phyloP scores from a whole-genome alignment of 2,329 filamentous ascomycete genomes.

The Trichoderma arundinaceum region DNA sequence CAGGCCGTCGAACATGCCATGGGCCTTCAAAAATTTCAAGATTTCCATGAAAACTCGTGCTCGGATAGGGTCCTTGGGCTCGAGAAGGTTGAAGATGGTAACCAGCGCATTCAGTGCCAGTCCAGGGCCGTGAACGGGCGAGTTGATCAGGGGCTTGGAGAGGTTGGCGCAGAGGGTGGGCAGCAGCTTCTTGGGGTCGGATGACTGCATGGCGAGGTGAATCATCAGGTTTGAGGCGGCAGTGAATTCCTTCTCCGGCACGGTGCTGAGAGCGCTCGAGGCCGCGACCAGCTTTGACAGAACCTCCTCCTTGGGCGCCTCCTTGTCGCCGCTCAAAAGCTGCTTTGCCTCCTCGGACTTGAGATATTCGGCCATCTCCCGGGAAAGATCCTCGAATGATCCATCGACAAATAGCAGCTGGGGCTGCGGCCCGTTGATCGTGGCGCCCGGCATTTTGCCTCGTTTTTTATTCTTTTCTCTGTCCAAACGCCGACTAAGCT shows the following conservation, averaged over 20 bases:
- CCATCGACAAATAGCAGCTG: constrained; percentile 83
- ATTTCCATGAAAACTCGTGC: constrained; percentile 92
- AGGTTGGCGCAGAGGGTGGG: constrained; percentile 89
- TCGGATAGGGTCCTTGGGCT: constrained; percentile 75
- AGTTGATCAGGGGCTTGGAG: constrained; percentile 82
- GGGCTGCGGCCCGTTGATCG: constrained; percentile 55
- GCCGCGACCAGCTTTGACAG: constrained; percentile 88
- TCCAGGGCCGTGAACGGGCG: constrained; percentile 81
- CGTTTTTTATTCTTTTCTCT: constrained; percentile 17
- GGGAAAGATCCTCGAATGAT: constrained; percentile 87
- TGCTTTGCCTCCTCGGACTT: constrained; percentile 80
- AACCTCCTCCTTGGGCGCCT: constrained; percentile 74
- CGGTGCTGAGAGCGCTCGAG: constrained; percentile 76
- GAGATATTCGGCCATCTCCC: constrained; percentile 94
- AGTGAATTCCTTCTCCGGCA: constrained; percentile 95
- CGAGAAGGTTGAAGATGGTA: constrained; percentile 94
- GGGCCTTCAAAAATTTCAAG: constrained; percentile 77
- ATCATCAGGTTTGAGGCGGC: constrained; percentile 96
- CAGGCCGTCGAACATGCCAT: constrained; percentile 81
- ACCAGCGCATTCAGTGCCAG: constrained; percentile 89
- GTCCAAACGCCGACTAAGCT: constrained; percentile 8
- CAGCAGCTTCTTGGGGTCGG: constrained; percentile 84
- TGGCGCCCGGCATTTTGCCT: constrained; percentile 42
- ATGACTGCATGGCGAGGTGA: constrained; percentile 86
- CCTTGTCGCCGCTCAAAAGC: constrained; percentile 73